These are phyloP conservation scores for Phyllachora maydis DNA, from an alignment of 2,329 filamentous ascomycete species.

Conservation along the genomic window DNA sequence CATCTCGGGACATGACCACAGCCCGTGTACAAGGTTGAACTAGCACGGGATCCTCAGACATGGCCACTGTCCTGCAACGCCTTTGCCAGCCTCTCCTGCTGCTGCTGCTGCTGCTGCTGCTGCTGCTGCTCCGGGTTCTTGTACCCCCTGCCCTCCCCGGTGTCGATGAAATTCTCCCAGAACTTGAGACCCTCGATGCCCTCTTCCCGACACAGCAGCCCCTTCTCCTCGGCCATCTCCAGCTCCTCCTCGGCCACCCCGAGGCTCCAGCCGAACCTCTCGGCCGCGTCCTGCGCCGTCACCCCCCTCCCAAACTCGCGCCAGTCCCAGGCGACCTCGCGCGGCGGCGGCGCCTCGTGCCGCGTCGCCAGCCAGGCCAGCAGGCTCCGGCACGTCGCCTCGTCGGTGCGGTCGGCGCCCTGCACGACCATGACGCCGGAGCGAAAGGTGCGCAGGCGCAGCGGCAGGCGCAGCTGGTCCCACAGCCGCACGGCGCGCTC, in stretches of 20 bases:
- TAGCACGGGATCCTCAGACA: too few relatives aligned
- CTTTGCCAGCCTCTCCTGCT: conserved; percentile 19
- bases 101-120: too few relatives aligned
- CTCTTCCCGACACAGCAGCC: conserved; percentile 75
- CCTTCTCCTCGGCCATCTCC: conserved; percentile 89
- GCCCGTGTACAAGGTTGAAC: too few relatives aligned
- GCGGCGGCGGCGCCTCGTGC: conserved; percentile 41
- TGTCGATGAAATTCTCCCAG: conserved; percentile 62
- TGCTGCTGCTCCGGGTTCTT: conserved; percentile 10
- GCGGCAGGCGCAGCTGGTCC: conserved; percentile 70
- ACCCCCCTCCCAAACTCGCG: conserved; percentile 61
- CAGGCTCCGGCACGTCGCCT: conserved; percentile 64
- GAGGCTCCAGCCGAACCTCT: conserved; percentile 89
- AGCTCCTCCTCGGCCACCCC: conserved; percentile 90
- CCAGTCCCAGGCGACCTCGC: conserved; percentile 58
- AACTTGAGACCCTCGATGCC: conserved; percentile 79
- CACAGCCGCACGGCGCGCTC: conserved; percentile 75
- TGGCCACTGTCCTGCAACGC: conserved; percentile 21
- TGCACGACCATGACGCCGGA: conserved; percentile 92
- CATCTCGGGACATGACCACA: too few relatives aligned
- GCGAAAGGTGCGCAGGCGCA: conserved; percentile 74
- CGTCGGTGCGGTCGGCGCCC: conserved; percentile 69
- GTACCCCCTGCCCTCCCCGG: conserved; percentile 15
- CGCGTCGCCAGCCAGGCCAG: conserved; percentile 59
- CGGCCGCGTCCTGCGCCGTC: conserved; percentile 74